Base-by-base conservation (phyloP, 768 basidiomycete species). In the Suillus luteus region DNA sequence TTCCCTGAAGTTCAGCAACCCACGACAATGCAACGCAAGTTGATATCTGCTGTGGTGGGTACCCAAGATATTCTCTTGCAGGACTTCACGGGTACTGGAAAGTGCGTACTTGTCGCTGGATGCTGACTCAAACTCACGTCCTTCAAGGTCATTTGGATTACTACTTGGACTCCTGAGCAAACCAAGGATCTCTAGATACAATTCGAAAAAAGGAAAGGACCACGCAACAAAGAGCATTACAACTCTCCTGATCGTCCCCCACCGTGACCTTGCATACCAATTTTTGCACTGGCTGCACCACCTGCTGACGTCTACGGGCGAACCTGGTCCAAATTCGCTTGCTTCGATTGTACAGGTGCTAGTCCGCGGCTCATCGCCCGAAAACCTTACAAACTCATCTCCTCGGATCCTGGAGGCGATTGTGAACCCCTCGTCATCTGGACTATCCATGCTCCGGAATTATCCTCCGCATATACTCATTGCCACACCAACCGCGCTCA, bases 41-140 rank as follows among this genome's bases (percentile, higher is more conserved):
- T 92, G 60, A 87, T 92, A 62, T 83, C 85, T 3, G 89, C 86
- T 19, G 79, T 91, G 10, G 64, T 88, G 37, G 70, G 71, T 22
- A 81, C 81, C 8, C 82, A 82, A 68, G 86, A 92, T 72, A 79
- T 92, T 19, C 74, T 92, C 15, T 68, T 93, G 60, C 87, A 84
- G 66, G 91, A 91, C 66, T 76, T 77, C 31, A 90, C 91, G n/a
- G 91, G 92, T 5, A 85, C 86, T 52, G 92, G 91, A 78, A 93
- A 93, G 91, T 92, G 71, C 64, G 89, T 79, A 46, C 58, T 19
- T 54, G 49, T 51, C 0, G 11, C 35, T 9, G 12, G 49, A 55
- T 15, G 22, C 61, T 38, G 40, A 55, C 51, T 63, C 51, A 27
- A 64, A 33, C 33, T 38, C 62, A 52, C 8, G 52, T 49, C 55